phyloP scores from a whole-genome alignment of 176 grass and related monocot genomes.

The Oryza nivara region DNA sequence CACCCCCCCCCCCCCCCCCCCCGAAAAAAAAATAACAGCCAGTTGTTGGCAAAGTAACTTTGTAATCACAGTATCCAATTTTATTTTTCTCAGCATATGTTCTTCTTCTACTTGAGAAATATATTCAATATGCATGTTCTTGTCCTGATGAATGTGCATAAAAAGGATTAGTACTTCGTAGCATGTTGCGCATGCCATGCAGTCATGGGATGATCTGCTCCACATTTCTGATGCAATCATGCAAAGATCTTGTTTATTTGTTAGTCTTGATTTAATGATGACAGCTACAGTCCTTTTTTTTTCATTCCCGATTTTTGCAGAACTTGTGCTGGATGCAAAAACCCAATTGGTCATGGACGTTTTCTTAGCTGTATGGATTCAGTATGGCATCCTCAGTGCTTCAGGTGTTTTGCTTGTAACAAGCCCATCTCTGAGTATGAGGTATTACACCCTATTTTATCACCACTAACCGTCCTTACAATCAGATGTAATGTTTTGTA shows the following conservation, averaged over 20 bases:
- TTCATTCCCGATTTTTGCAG: slow-evolving; percentile 46
- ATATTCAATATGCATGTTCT: background rate
- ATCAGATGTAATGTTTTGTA: slow-evolving; percentile 28
- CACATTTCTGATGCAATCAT: background rate
- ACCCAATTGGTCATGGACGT: slow-evolving; percentile 62
- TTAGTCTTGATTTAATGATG: slow-evolving; percentile 14
- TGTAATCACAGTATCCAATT: background rate
- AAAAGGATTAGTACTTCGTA: slow-evolving; percentile 1
- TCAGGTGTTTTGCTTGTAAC: slow-evolving; percentile 83
- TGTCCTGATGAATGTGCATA: background rate
- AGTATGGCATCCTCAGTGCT: slow-evolving; percentile 94
- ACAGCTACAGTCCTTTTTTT: slow-evolving; percentile 8
- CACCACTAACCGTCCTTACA: slow-evolving; percentile 3
- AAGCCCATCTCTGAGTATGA: slow-evolving; percentile 87
- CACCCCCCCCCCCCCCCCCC: too few species aligned
- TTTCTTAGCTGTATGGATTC: slow-evolving; percentile 82
- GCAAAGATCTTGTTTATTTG: slow-evolving; percentile 14
- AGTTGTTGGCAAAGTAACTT: background rate
- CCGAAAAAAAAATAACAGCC: background rate
- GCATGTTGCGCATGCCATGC: background rate
- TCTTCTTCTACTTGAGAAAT: slow-evolving; percentile 14
- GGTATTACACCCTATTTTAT: slow-evolving; percentile 53
- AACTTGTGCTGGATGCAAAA: slow-evolving; percentile 85
- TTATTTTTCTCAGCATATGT: slow-evolving; percentile 14
- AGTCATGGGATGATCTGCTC: slow-evolving; percentile 7